A percentile compares a stretch with the other conserved stretches of the same genome.
Evolutionary conservation across 2,329 filamentous ascomycete species (phyloP).

Genomic region (Monilinia vaccinii-corymbosi): DNA sequence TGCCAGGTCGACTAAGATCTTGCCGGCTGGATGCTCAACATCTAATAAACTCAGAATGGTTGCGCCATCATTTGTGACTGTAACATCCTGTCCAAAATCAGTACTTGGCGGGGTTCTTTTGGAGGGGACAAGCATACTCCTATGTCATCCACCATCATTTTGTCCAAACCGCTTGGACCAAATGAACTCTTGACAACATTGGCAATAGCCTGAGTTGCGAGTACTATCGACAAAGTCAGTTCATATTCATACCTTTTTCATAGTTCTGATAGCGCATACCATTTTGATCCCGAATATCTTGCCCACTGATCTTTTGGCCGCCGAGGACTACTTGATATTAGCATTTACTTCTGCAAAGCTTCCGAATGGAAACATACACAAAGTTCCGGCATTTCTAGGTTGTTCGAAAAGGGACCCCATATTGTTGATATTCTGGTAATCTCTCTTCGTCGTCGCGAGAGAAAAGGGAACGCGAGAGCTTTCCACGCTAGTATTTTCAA

Average conservation of each 20-base stretch:
- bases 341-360: conserved; percentile 9
- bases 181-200: conserved; percentile 99
- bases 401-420: conserved; percentile 98
- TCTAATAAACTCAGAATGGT: conserved; percentile 93
- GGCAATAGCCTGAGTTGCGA: conserved; percentile 91
- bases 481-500: conserved; percentile 11
- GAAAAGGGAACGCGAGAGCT: conserved; percentile 13
- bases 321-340: conserved; percentile 59
- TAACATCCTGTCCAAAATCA: conserved; percentile 63
- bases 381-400: conserved; percentile 80
- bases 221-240: conserved; percentile 45
- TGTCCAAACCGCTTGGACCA: conserved; percentile 91
- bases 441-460: conserved; percentile 8
- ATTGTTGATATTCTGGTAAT: conserved; percentile 33
- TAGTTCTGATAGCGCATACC: conserved; percentile 40
- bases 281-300: conserved; percentile 96
- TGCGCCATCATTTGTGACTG: conserved; percentile 96
- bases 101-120: conserved; percentile 12
- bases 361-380: conserved; percentile 51
- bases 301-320: conserved; percentile 92
- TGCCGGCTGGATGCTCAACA: conserved; percentile 95
- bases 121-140: conserved; percentile 49
- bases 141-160: conserved; percentile 99
- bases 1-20: conserved; percentile 94
- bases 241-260: conserved; percentile 9